Base-by-base conservation (phyloP, 768 basidiomycete genomes). In the Suillus subaureus region DNA sequence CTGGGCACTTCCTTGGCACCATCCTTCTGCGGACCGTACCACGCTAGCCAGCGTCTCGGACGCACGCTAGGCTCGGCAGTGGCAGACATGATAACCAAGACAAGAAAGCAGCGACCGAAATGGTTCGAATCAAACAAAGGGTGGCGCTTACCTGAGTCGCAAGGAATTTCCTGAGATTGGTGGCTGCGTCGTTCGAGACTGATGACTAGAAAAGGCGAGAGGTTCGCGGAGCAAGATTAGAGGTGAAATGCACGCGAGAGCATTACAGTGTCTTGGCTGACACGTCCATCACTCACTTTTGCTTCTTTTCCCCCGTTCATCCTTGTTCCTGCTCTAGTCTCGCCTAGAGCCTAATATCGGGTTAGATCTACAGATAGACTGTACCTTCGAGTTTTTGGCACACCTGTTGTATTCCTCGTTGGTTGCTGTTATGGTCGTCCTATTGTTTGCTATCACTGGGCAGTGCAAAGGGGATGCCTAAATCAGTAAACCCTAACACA, bases 161-260 rank as follows among this genome's bases (percentile, higher is more conserved):
- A 67, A 70, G 70, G 69, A 67, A 72, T 66, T 68, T 71, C 61
- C 64, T 64, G 40, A 60, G 18, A 31, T 43, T 57, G 26, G 75
- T 77, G 77, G 75, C 75, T 72, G 72, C 64, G 71, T 77, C 72
- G 66, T 70, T 70, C 67, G 70, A 71, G 56, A 60, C 43, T 61
- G 64, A 51, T 33, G 55, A 66, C 75, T 78, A 51, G 68, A 77
- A 78, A 67, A 39, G 68, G 72, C 60, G 68, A 69, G 61, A 68
- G 43, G 43, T 67, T 65, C 67, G 64, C 62, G 39, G 62, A 60
- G 43, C 58, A 69, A 69, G 26, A 58, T 31, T 45, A 58, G 51
- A 70, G 69, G 52, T 66, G 58, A 62, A 64, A 57, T 0, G 56
- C 16, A 56, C 37, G 37, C 47, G 26, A 45, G n/a, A 61, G 64